These are phyloP conservation scores for Actinomortierella ambigua DNA, from an alignment of 371 early-diverging fungal genomes.

Conservation along the genomic window DNA sequence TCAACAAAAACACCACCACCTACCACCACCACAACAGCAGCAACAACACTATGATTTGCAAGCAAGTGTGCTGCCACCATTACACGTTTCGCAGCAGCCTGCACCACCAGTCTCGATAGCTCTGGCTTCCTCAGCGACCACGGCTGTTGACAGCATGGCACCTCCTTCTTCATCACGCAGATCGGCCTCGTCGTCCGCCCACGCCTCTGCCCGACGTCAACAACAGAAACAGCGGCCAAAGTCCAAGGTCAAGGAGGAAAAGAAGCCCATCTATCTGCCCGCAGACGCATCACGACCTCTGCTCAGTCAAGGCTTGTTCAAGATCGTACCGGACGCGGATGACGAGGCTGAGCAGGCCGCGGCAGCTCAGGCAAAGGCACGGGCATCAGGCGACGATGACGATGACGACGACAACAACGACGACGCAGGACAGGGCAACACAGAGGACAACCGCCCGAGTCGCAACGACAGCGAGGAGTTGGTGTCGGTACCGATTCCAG, in stretches of 20 bases:
- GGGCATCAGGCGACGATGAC: background rate
- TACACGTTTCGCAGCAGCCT: background rate
- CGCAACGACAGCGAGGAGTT: background rate
- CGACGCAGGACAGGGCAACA: background rate
- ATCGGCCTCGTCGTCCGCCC: background rate
- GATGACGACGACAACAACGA: background rate
- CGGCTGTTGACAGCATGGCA: background rate
- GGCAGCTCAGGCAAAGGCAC: background rate
- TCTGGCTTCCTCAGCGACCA: background rate
- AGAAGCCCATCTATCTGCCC: conserved; percentile 19
- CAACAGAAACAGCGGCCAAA: no score
- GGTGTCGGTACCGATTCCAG: background rate
- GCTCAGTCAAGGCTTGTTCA: conserved; percentile 41
- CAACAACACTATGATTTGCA: background rate
- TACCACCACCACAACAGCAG: background rate
- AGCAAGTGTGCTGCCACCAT: conserved; percentile 2
- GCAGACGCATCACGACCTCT: conserved; percentile 34
- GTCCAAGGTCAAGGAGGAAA: no score
- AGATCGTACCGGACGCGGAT: conserved; percentile 42
- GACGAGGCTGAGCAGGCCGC: conserved; percentile 19
- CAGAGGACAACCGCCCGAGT: background rate
- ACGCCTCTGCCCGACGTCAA: conserved; percentile 12
- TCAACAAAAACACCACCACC: background rate
- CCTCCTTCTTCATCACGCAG: background rate
- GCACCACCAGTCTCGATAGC: background rate